Evolutionary conservation across 2,329 filamentous ascomycete genomes (phyloP), one percentile per base, ranked within the genome.

Genomic region (Rhinocladiella similis): DNA sequence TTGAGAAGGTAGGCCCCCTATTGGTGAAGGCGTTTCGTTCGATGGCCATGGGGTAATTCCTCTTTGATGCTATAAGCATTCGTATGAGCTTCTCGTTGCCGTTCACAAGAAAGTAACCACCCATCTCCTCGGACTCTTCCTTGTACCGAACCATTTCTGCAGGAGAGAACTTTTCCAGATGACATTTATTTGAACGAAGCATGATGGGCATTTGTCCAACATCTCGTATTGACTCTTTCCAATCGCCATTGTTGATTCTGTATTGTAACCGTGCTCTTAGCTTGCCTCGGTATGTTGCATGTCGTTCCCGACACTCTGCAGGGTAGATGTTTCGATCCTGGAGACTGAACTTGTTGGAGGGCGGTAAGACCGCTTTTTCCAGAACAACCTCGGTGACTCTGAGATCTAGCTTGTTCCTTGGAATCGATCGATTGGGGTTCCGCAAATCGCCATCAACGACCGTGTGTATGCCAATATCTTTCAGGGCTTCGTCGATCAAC

Each of bases 41-140:
- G 72, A 97, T 97, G 46, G 93, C 93, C 84, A 97, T 89, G 49
- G 94, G 93, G 69, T 91, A 97, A 73, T 99, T 99, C 68, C 94
- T 83, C 73, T 90, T 85, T 70, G 91, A 91, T 60, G 97, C 84
- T 62, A 96, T 87, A 61, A 99, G 81, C 78, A 97, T 86, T 69
- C 94, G 90, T 66, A 97, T 91, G 56, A 97, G 84, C 77, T 97
- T 97, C 73, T 99, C 94, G 68, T 92, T 96, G 63, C 94, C 94
- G 72, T 99, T 99, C 68, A 99, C 89, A 67, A 99, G 86, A 70
- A 97, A 99, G 73, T 97, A 99, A 43, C 94, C 94, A 36, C 94
- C 94, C 29, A 97, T 76, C 73, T 99, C 94, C 73, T 99, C 94
- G 0, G 92, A 89, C 73, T 99, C 94, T 75, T 99, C 94, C 71